phyloP scores from a whole-genome alignment of 2,329 filamentous ascomycete genomes.

The Cadophora malorum region DNA sequence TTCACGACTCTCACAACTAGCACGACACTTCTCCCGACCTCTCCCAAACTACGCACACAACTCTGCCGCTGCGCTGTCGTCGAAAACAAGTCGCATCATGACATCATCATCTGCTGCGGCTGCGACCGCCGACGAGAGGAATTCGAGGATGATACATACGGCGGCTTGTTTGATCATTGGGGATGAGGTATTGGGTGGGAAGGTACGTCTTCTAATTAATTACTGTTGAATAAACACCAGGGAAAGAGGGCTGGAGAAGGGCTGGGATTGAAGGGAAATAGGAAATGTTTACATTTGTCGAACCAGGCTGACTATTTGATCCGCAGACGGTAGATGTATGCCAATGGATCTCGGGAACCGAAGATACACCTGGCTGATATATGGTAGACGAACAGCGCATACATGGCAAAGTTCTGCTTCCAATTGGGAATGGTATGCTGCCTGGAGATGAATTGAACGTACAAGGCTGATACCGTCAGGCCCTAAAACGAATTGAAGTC shows the following conservation, averaged over 20 bases:
- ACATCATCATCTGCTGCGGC: constrained; percentile 46
- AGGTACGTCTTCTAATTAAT: constrained; percentile 73
- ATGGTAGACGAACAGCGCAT: constrained; percentile 66
- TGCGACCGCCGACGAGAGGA: constrained; percentile 58
- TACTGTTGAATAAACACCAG: no score
- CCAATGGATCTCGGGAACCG: background rate
- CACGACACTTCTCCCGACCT: constrained; percentile 72
- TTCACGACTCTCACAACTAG: constrained; percentile 74
- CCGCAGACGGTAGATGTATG: constrained; percentile 48
- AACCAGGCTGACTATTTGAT: constrained; percentile 42
- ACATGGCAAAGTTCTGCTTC: constrained; percentile 70
- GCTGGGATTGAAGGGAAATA: background rate
- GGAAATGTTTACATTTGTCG: background rate
- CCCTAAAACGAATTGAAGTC: constrained; percentile 86
- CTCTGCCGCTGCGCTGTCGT: constrained; percentile 36
- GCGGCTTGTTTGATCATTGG: constrained; percentile 94
- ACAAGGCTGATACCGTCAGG: constrained; percentile 49
- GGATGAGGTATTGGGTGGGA: constrained; percentile 95
- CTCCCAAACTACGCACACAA: constrained; percentile 61
- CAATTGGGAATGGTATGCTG: constrained; percentile 60
- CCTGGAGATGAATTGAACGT: constrained; percentile 47
- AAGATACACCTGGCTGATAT: constrained; percentile 30
- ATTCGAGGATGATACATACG: constrained; percentile 77
- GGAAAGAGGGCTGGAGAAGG: background rate
- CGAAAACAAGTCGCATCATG: constrained; percentile 48